phyloP scores from a whole-genome alignment of 352 stramenopile species.

The Globisporangium perplexum region DNA sequence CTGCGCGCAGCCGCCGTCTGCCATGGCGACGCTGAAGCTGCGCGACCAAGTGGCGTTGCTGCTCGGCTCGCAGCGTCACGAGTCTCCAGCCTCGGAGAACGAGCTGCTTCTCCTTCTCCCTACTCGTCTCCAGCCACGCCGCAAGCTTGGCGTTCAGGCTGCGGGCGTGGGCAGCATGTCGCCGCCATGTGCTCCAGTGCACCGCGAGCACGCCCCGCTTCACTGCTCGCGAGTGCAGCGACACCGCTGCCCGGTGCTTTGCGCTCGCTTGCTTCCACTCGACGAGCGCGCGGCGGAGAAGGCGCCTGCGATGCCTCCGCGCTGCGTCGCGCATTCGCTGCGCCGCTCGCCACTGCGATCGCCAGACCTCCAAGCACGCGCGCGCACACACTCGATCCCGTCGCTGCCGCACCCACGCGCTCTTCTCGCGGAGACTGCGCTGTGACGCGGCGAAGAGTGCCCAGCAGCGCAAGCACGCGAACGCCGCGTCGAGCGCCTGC shows the following conservation, averaged over 20 bases:
- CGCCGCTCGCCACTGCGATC: neutral
- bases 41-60: neutral
- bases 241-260: neutral
- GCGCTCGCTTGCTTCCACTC: conserved; percentile 8
- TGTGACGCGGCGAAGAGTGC: conserved; percentile 16
- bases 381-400: conserved; percentile 15
- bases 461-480: conserved; percentile 46
- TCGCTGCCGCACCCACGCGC: conserved; percentile 35
- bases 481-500: conserved; percentile 24
- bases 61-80: neutral
- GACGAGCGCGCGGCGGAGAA: neutral
- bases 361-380: conserved; percentile 21
- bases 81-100: neutral
- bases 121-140: neutral
- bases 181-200: neutral
- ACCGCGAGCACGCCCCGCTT: neutral
- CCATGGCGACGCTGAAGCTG: neutral
- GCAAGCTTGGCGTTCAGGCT: neutral
- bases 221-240: neutral
- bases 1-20: neutral
- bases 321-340: neutral
- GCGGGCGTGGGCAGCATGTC: neutral
- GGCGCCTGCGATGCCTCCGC: neutral
- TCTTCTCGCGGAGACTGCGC: conserved; percentile 22
- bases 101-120: neutral